Base-by-base conservation (phyloP, 192 early-diverging fungal genomes). In the Podila minutissima region DNA sequence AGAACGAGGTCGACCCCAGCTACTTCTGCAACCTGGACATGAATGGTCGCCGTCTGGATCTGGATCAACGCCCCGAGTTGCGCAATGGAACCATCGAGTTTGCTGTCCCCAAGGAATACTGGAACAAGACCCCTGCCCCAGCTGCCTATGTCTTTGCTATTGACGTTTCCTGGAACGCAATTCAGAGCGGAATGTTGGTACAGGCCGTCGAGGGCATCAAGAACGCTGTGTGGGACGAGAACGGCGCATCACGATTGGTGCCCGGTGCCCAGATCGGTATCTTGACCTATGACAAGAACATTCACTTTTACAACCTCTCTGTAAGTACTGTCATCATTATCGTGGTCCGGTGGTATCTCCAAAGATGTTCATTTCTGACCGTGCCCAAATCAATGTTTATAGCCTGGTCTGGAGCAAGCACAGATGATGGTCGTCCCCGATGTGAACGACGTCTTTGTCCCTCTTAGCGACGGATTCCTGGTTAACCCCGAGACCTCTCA, bases 11-110 rank as follows among this genome's bases (percentile, higher is more conserved):
- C 24, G 92, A 96, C 9, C 85, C 92, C 19, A 93, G 96, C 62
- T 97, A 98, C 85, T 98, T 97, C 72, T 93, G 92, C 78, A 96
- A 97, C 83, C 83, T 98, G 55, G 98, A 99, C 79, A 96, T 98
- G 95, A 90, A 72, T 35, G 96, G 96, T 22, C 85, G 93, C 29
- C 92, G 97, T n/a, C 86, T 93, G 71, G 98, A 99, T 86, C 61
- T 91, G 19, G 91, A 93, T 32, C 83, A 90, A 72, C 90, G 96
- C 26, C 97, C 97, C 11, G 98, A 99, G 84, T 88, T 99, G 51
- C 84, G 89, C 37, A 89, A 89, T 71, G 98, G 97, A 28, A 89
- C 94, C 0, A 91, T 98, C 28, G 98, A 99, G 72, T 98, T 95
- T 86, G 88, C 89, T 1, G 97, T 95, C 4, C 91, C 94, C 32